These are phyloP conservation scores for Fraxinus albicans DNA, from an alignment of 305 asterid genomes.

Conservation along the genomic window DNA sequence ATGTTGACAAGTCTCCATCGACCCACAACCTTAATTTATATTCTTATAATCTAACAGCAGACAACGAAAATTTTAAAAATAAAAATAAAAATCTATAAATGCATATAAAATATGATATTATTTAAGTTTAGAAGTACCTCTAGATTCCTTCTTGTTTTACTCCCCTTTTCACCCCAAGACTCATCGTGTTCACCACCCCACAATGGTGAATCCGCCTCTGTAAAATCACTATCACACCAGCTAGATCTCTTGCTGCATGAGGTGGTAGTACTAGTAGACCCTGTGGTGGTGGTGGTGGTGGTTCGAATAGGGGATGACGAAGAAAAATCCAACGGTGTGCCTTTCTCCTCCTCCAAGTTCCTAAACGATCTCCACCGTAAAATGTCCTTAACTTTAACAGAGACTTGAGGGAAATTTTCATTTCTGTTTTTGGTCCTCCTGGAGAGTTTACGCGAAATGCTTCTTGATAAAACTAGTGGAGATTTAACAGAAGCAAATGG, in stretches of 20 bases:
- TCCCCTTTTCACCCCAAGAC: slow-evolving; percentile 16
- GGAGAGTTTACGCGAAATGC: slow-evolving; percentile 40
- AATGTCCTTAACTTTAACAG: slow-evolving; percentile 73
- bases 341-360: slow-evolving; percentile 51
- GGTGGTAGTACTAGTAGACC: not conserved
- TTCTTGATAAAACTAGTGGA: slow-evolving; percentile 34
- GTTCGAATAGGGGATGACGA: slow-evolving; percentile 25
- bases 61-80: not conserved
- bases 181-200: slow-evolving; percentile 34
- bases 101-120: not conserved
- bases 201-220: slow-evolving; percentile 46
- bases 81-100: not conserved
- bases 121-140: slow-evolving; percentile 32
- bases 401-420: not conserved
- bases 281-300: slow-evolving; percentile 14
- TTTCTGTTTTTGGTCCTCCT: slow-evolving; percentile 11
- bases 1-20: not conserved
- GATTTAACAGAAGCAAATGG: slow-evolving; percentile 48
- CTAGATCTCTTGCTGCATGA: slow-evolving; percentile 50
- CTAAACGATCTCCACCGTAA: slow-evolving; percentile 80
- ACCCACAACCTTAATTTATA: not conserved
- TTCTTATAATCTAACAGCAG: slow-evolving; percentile 15
- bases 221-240: slow-evolving; percentile 63
- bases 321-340: slow-evolving; percentile 30
- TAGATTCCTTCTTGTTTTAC: slow-evolving; percentile 29